Percentiles rank a stretch among this genome's conserved stretches.
phyloP scores from a whole-genome alignment of 108 stramenopile genomes.

The Cyclotella distinguenda region DNA sequence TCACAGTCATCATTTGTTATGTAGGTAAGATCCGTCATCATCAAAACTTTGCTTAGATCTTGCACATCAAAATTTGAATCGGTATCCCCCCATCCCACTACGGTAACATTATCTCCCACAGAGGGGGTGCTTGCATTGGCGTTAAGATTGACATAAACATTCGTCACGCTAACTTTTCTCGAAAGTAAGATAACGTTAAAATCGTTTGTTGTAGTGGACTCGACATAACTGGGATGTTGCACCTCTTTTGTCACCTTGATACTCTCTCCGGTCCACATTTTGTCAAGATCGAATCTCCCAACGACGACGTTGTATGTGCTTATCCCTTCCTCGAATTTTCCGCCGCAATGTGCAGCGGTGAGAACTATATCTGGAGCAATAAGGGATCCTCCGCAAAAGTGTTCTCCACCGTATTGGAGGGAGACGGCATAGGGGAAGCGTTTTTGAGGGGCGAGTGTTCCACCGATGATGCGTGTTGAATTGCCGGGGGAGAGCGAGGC shows the following conservation, averaged over 20 bases:
- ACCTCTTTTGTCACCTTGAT: constrained; percentile 20
- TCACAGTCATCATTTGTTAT: constrained; percentile 30
- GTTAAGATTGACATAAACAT: constrained; percentile 19
- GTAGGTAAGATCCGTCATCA: constrained; percentile 29
- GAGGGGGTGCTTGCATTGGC: constrained; percentile 1
- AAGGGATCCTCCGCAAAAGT: constrained; percentile 63
- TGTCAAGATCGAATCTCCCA: constrained; percentile 39
- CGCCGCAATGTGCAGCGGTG: constrained; percentile 18
- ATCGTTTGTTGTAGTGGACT: constrained; percentile 16
- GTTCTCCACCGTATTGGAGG: constrained; percentile 33
- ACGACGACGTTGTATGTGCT: constrained; percentile 31
- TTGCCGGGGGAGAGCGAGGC: neutral
- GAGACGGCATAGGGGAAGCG: constrained; percentile 62
- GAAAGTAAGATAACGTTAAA: constrained; percentile 18
- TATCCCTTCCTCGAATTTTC: neutral
- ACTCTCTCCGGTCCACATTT: constrained; percentile 20
- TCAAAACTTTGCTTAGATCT: constrained; percentile 5
- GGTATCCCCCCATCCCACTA: constrained; percentile 47
- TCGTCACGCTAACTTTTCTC: neutral
- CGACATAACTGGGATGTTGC: constrained; percentile 18
- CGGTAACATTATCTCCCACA: constrained; percentile 15
- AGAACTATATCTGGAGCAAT: constrained; percentile 47
- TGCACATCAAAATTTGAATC: neutral
- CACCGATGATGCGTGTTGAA: constrained; percentile 44
- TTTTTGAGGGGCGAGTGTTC: constrained; percentile 18